A percentile compares a stretch with the other conserved stretches of the same genome.
phyloP scores from a whole-genome alignment of 495 filamentous ascomycete species.

The Chaetomium fimeti region DNA sequence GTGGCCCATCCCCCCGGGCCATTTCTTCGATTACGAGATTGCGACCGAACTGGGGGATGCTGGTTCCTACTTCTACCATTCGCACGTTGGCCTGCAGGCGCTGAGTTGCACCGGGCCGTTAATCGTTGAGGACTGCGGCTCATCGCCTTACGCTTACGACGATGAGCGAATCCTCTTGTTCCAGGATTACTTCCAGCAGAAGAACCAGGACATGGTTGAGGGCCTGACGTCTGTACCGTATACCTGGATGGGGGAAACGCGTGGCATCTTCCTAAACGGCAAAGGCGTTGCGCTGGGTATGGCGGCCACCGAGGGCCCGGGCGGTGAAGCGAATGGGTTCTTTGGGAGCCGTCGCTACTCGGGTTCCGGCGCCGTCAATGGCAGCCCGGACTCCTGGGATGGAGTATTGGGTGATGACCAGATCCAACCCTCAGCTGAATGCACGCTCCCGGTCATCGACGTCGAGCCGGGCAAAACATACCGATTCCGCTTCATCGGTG shows the following conservation, averaged over 20 bases:
- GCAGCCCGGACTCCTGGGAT: neutral
- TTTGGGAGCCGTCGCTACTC: slow-evolving; percentile 25
- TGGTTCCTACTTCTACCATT: slow-evolving; percentile 62
- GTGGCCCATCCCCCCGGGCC: slow-evolving; percentile 58
- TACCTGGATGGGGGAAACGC: slow-evolving; percentile 49
- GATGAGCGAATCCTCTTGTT: slow-evolving; percentile 55
- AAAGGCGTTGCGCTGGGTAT: slow-evolving; percentile 35
- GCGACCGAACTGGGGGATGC: slow-evolving; percentile 48
- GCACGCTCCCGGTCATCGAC: slow-evolving; percentile 50
- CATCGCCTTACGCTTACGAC: slow-evolving; percentile 52
- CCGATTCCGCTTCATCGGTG: slow-evolving; percentile 56
- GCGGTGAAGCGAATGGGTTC: slow-evolving; percentile 34
- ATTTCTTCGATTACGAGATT: slow-evolving; percentile 64
- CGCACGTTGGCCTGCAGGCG: slow-evolving; percentile 58
- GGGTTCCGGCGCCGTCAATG: neutral
- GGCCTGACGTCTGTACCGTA: slow-evolving; percentile 42
- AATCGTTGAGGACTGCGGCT: slow-evolving; percentile 51
- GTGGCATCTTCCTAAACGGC: slow-evolving; percentile 54
- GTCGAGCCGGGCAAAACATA: slow-evolving; percentile 59
- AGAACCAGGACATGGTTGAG: slow-evolving; percentile 44
- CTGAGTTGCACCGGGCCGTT: slow-evolving; percentile 53
- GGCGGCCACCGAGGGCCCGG: slow-evolving; percentile 27
- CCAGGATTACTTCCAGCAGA: slow-evolving; percentile 51
- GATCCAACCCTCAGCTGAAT: slow-evolving; percentile 29
- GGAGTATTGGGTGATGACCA: neutral